Conservation (phyloP, 176 grass and related monocot species). For the Avena insularis region DNA sequence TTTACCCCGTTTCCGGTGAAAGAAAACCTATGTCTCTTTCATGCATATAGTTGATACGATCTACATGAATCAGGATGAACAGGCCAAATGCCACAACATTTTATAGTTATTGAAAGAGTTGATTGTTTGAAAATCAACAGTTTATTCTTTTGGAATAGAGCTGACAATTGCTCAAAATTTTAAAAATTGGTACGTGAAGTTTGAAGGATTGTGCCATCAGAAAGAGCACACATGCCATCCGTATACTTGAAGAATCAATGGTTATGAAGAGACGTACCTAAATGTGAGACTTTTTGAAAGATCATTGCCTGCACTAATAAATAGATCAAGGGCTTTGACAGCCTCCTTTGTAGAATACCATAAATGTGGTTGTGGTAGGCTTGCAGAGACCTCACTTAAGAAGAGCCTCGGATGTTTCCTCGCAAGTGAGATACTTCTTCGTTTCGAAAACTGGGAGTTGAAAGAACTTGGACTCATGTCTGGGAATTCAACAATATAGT, state of each 20-base stretch:
- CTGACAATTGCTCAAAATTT: conserved; percentile 23
- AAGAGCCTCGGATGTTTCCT: conserved; percentile 55
- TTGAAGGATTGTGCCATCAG: conserved; percentile 26
- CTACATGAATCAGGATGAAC: conserved; percentile 4
- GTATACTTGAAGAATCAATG: conserved; percentile 24
- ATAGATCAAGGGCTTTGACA: conserved; percentile 75
- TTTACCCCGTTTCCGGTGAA: neutral
- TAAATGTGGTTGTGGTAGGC: conserved; percentile 75
- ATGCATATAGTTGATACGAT: neutral
- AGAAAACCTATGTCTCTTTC: neutral
- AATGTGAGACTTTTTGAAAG: conserved; percentile 77
- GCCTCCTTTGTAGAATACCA: conserved; percentile 89
- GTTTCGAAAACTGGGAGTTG: conserved; percentile 51
- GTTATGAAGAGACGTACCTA: conserved; percentile 49
- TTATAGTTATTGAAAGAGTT: neutral
- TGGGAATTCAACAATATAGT: conserved; percentile 96
- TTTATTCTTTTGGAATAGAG: neutral
- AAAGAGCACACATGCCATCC: conserved; percentile 20
- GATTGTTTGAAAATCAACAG: neutral
- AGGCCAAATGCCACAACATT: neutral
- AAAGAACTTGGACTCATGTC: conserved; percentile 61
- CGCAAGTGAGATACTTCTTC: conserved; percentile 46
- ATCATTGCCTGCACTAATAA: conserved; percentile 63
- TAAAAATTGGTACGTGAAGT: neutral
- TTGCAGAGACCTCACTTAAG: conserved; percentile 58